These are phyloP conservation scores for Leishmania mexicana DNA, from an alignment of 208 protist species.

Conservation along the genomic window DNA sequence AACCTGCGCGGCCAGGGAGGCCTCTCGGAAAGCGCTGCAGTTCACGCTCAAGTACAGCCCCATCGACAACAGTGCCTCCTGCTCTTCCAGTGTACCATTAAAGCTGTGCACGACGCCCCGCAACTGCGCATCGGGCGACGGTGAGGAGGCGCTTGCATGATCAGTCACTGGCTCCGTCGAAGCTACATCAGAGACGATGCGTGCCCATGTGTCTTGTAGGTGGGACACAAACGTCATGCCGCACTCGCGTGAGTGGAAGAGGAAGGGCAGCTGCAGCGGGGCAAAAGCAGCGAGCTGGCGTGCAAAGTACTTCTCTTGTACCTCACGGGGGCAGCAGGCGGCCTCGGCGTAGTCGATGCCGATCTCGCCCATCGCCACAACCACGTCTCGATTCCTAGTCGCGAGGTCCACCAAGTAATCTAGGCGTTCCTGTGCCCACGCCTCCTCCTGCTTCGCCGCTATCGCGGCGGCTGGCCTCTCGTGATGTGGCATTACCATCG, in stretches of 20 bases:
- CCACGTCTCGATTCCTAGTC: slow-evolving; percentile 74
- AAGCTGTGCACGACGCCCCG: slow-evolving; percentile 95
- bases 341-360: slow-evolving; percentile 93
- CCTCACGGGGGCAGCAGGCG: slow-evolving; percentile 64
- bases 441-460: slow-evolving; percentile 20
- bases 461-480: background rate
- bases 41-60: slow-evolving; percentile 92
- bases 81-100: slow-evolving; percentile 86
- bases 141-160: background rate
- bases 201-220: slow-evolving; percentile 40
- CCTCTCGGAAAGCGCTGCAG: slow-evolving; percentile 91
- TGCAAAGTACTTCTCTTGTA: slow-evolving; percentile 78
- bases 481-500: slow-evolving; percentile 35
- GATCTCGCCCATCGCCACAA: slow-evolving; percentile 89
- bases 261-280: slow-evolving; percentile 74
- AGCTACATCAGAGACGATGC: background rate
- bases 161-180: background rate
- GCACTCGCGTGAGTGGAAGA: slow-evolving; percentile 93
- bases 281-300: slow-evolving; percentile 61
- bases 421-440: slow-evolving; percentile 45
- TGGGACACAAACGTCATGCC: slow-evolving; percentile 82
- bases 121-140: slow-evolving; percentile 13
- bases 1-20: slow-evolving; percentile 72
- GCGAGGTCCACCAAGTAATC: slow-evolving; percentile 60
- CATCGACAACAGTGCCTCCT: slow-evolving; percentile 71